Base-by-base conservation (phyloP, 164 flowering plant genomes). In the Nymphaea colorata region DNA sequence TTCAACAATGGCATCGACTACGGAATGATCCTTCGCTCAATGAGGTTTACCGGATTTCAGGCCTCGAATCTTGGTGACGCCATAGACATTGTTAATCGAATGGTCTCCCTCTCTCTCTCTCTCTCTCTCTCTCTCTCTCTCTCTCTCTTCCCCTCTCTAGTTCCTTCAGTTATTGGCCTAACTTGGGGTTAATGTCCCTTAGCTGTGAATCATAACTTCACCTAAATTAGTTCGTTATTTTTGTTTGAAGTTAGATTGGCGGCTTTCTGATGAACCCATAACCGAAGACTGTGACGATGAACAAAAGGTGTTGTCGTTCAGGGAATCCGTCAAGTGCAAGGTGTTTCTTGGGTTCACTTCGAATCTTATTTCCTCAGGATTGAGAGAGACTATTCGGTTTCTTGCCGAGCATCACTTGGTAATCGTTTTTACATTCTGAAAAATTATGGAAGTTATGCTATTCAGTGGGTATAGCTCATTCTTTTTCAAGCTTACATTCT, bases 51-150 rank as follows among this genome's bases (percentile, higher is more conserved):
- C 45, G 98, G 98, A 1, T 94, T 91, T 67, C 99, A 94, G 75
- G 99, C 99, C 55, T 87, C 98, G 71, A 90, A 91, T 71, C 87
- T 91, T 59, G 99, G 98, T 3, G 97, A 94, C 5, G 96, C 98
- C 64, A 85, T 94, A 59, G 71, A 82, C 62, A 74, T 84, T 8
- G 91, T 91, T 57, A 87, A 90, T 71, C 75, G 85, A 44, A 94
- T 94, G 99, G 99, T 94, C 65, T 61, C 42, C 42, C 42, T n/a
- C 57, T 59, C 57, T n/a, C 62, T 14, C 44, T 65, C 61, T 6
- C 1, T 44, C 45, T 57, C 62, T 67, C 10, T 41, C 11, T 15
- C 14, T 5, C 57, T 59, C 57, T n/a, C 62, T 14, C 44, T 65
- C 61, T 6, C 1, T 44, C 45, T 57, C 62, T 67, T 69, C 2